These are phyloP conservation scores for Cucurbita argyrosperma DNA, from an alignment of 306 rosid genomes.

Conservation along the genomic window DNA sequence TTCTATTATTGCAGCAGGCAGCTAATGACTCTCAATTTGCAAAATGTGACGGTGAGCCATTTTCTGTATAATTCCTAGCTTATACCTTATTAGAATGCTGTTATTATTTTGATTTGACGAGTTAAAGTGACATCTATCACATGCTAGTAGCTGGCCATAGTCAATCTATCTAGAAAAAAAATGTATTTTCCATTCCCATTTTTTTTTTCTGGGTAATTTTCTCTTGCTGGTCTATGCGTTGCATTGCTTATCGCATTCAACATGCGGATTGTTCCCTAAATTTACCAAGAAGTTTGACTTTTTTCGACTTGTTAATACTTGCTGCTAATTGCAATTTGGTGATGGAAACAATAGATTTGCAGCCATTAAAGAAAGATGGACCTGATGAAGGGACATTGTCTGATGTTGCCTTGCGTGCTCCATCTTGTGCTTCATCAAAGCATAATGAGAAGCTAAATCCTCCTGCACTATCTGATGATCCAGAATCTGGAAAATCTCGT, in stretches of 20 bases:
- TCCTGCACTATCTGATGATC: slow-evolving; percentile 24
- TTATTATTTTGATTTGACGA: background rate
- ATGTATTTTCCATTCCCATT: background rate
- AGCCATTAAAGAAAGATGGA: slow-evolving; percentile 28
- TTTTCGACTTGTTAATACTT: background rate
- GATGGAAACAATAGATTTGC: slow-evolving; percentile 37
- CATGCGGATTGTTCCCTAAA: background rate
- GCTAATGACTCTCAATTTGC: slow-evolving; percentile 34
- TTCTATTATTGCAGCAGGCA: slow-evolving; percentile 31
- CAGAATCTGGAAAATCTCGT: slow-evolving; percentile 26
- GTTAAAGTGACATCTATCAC: background rate
- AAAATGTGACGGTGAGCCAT: slow-evolving; percentile 52
- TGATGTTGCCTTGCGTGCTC: slow-evolving; percentile 17
- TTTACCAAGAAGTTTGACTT: background rate
- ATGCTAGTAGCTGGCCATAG: background rate
- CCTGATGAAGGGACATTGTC: slow-evolving; percentile 33
- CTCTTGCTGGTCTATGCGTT: background rate
- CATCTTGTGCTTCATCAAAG: slow-evolving; percentile 27
- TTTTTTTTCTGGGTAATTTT: background rate
- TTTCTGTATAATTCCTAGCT: background rate
- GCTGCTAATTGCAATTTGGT: background rate
- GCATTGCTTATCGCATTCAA: slow-evolving; percentile 1
- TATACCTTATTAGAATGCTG: background rate
- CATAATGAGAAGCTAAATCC: slow-evolving; percentile 31
- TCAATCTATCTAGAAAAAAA: background rate